These are phyloP conservation scores for Trichoderma sp. DNA, from an alignment of 2,329 filamentous ascomycete species.

Conservation along the genomic window DNA sequence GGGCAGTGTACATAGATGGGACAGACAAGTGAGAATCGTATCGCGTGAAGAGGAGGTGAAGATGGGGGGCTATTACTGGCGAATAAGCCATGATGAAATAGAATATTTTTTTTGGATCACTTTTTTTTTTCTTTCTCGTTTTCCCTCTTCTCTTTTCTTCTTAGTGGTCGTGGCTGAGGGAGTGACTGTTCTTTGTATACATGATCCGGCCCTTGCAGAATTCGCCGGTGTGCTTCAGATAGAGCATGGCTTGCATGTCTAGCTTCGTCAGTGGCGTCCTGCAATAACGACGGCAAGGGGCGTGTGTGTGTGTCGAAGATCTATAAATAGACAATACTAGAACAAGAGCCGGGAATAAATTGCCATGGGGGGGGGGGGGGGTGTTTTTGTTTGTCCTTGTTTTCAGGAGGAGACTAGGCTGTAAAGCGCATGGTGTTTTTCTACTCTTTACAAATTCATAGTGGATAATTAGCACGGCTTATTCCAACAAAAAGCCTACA, in stretches of 20 bases:
- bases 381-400: too few species aligned
- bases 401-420: too few species aligned
- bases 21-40: background rate
- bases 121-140: background rate
- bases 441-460: background rate
- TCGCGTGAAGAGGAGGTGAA: background rate
- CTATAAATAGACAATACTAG: background rate
- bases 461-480: accelerated
- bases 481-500: background rate
- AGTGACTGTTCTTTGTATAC: background rate
- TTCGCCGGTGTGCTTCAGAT: background rate
- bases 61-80: background rate
- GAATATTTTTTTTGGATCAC: background rate
- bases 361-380: too few species aligned
- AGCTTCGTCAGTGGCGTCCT: background rate
- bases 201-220: background rate
- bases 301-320: background rate
- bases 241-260: background rate
- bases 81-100: slow-evolving; percentile 7
- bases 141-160: too few species aligned
- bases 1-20: slow-evolving; percentile 1
- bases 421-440: background rate
- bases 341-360: background rate
- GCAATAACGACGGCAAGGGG: background rate
- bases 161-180: background rate